Base-by-base conservation (phyloP, 352 stramenopile genomes). In the Globisporangium nodosum region DNA sequence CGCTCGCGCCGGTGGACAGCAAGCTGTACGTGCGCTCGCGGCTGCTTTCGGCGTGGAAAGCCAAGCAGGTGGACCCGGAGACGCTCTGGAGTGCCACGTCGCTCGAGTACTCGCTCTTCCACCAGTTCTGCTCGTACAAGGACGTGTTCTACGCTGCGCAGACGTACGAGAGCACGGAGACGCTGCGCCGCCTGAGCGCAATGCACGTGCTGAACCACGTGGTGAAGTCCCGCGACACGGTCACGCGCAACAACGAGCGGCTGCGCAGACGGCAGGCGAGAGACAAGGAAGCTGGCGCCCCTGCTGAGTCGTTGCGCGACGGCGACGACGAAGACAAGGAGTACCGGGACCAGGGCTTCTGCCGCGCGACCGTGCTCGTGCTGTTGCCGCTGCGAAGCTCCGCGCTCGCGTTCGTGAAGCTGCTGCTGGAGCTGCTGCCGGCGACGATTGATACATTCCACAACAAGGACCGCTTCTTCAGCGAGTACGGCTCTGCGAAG, bases 151-250 rank as follows among this genome's bases (percentile, higher is more conserved):
- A 81, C 42, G 82, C 81, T 31, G 78, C 74, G 16, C 83, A 92
- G 54, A 88, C 81, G 40, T 68, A 78, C 30, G 73, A 75, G 16
- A 81, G 80, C 56, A 88, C 76, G 9, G 49, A 60, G 21, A 70
- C 57, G 20, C 57, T 92, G 54, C 83, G 83, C 8, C 75, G 71
- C 13, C 33, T 90, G 55, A 78, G 69, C 20, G 80, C 78, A 0
- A 90, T 92, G 83, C 83, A 92, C 60, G 71, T 86, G 49, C 56
- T 90, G 30, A 92, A 92, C 62, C 83, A 92, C 64, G 66, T 92
- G 2, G 33, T 90, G n/a, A 90, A 90, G 57, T 69, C 76, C 9
- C 73, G 83, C 12, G 83, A 92, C 45, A 92, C 79, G 0, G 68
- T 90, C 8, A 65, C 66, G 13, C 66, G 83, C 18, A 88, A 91